These are phyloP conservation scores for Geranium incanum DNA, from an alignment of 441 rosid species.

Conservation along the genomic window DNA sequence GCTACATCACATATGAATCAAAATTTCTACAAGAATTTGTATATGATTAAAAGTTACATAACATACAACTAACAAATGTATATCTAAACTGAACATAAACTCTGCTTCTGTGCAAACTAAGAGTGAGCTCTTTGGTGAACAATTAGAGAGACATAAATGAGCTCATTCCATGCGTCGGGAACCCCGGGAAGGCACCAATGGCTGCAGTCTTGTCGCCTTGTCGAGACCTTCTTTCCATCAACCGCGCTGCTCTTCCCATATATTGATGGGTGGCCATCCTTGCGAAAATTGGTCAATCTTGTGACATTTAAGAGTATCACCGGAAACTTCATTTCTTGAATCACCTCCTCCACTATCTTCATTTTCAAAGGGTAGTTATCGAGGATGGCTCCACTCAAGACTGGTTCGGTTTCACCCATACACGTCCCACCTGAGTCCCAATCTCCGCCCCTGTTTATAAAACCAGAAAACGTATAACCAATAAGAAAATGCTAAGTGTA, in stretches of 20 bases:
- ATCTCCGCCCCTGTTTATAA: not conserved
- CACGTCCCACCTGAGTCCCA: conserved; percentile 75
- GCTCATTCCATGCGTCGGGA: conserved; percentile 92
- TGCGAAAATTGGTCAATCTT: conserved; percentile 75
- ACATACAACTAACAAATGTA: not conserved
- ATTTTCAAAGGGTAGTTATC: conserved; percentile 67
- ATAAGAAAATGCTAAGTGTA: not conserved
- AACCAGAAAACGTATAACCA: not conserved
- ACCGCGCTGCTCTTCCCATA: conserved; percentile 49
- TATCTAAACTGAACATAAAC: not conserved
- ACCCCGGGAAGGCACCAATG: conserved; percentile 97
- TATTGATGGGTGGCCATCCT: conserved; percentile 85
- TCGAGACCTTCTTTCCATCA: conserved; percentile 32
- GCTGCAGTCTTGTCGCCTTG: conserved; percentile 75
- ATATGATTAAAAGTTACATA: not conserved
- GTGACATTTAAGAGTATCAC: conserved; percentile 67
- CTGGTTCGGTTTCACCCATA: conserved; percentile 63
- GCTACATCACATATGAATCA: not conserved
- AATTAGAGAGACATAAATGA: conserved; percentile 53
- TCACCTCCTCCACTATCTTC: conserved; percentile 80
- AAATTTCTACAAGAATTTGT: not conserved
- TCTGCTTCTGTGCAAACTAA: not conserved
- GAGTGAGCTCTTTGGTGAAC: conserved; percentile 20
- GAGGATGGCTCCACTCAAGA: conserved; percentile 48
- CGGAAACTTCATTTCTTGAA: conserved; percentile 44